These are phyloP conservation scores for Pseudozyma flocculosa DNA, from an alignment of 1,284 basidiomycete genomes.

Conservation along the genomic window DNA sequence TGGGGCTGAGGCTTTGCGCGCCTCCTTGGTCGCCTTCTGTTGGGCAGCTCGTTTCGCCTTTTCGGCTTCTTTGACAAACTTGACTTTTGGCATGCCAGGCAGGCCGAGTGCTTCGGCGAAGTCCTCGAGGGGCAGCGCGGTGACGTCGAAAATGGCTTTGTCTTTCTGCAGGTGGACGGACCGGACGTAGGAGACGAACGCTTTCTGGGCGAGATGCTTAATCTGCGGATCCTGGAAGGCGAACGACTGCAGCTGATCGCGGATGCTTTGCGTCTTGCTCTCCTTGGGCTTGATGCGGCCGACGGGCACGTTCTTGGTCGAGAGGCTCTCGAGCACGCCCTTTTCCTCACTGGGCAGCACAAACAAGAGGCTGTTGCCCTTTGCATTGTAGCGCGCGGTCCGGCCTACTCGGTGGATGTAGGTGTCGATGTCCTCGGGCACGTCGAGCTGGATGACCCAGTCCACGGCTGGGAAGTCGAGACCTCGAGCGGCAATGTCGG, in stretches of 20 bases:
- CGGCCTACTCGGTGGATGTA: constrained; percentile 97
- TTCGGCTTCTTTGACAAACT: constrained; percentile 74
- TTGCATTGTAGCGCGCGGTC: constrained; percentile 88
- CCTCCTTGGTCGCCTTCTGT: constrained; percentile 37
- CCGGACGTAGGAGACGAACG: constrained; percentile 93
- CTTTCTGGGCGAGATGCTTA: constrained; percentile 95
- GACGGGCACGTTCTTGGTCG: constrained; percentile 68
- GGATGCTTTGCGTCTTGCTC: constrained; percentile 82
- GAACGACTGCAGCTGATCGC: constrained; percentile 86
- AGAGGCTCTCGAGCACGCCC: constrained; percentile 75
- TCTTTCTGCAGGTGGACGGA: constrained; percentile 91
- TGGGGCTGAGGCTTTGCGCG: constrained; percentile 26
- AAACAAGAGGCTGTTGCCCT: constrained; percentile 82
- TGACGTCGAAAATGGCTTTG: constrained; percentile 86
- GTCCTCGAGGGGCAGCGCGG: constrained; percentile 75
- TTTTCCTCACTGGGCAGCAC: constrained; percentile 87
- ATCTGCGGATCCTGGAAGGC: constrained; percentile 95
- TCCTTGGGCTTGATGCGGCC: constrained; percentile 84
- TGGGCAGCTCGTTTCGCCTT: constrained; percentile 72
- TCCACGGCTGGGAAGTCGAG: constrained; percentile 95
- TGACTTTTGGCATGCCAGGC: constrained; percentile 93
- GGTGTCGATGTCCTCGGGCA: constrained; percentile 95
- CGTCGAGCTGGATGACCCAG: constrained; percentile 97
- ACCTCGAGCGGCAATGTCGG: constrained; percentile 95
- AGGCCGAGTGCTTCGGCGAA: constrained; percentile 89